Percentiles rank a stretch among this genome's conserved stretches.
Conservation (phyloP, 495 filamentous ascomycete species). For the Aspergillus incahuasiensis region DNA sequence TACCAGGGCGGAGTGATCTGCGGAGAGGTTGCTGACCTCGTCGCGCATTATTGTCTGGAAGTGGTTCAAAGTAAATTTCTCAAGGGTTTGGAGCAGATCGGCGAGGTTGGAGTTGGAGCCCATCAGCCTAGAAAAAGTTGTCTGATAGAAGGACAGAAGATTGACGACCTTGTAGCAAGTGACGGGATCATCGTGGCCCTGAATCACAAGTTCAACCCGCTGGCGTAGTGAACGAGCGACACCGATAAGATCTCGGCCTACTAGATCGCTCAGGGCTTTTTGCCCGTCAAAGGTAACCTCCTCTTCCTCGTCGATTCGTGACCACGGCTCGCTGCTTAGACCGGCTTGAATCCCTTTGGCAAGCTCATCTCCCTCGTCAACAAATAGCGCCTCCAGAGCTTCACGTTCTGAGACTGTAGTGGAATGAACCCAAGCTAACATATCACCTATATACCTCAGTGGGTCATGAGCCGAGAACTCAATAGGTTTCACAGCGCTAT, state of each 20-base stretch:
- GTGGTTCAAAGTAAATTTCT: slow-evolving; percentile 74
- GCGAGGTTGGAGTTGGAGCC: slow-evolving; percentile 65
- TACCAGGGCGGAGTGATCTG: slow-evolving; percentile 56
- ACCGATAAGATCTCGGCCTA: slow-evolving; percentile 78
- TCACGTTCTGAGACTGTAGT: slow-evolving; percentile 90
- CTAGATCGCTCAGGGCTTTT: slow-evolving; percentile 79
- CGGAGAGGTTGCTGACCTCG: slow-evolving; percentile 65
- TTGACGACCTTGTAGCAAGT: slow-evolving; percentile 87
- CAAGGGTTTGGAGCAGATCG: slow-evolving; percentile 61
- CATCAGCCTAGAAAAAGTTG: slow-evolving; percentile 76
- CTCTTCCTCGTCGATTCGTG: slow-evolving; percentile 52
- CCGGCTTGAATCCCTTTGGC: slow-evolving; percentile 81
- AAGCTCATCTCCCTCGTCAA: slow-evolving; percentile 87
- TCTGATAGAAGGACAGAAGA: slow-evolving; percentile 80
- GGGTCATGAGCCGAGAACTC: slow-evolving; percentile 91
- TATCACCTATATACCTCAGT: slow-evolving; percentile 89
- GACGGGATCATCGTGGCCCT: slow-evolving; percentile 85
- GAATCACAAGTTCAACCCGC: slow-evolving; percentile 83
- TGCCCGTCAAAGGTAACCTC: slow-evolving; percentile 73
- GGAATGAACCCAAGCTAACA: slow-evolving; percentile 96
- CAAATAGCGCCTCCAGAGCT: slow-evolving; percentile 85
- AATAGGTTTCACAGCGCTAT: slow-evolving; percentile 74
- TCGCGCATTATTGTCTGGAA: slow-evolving; percentile 78
- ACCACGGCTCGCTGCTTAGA: slow-evolving; percentile 84
- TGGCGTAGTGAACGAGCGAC: slow-evolving; percentile 74